Base-by-base conservation (phyloP, 257 asterid species). In the Henckelia pumila region DNA sequence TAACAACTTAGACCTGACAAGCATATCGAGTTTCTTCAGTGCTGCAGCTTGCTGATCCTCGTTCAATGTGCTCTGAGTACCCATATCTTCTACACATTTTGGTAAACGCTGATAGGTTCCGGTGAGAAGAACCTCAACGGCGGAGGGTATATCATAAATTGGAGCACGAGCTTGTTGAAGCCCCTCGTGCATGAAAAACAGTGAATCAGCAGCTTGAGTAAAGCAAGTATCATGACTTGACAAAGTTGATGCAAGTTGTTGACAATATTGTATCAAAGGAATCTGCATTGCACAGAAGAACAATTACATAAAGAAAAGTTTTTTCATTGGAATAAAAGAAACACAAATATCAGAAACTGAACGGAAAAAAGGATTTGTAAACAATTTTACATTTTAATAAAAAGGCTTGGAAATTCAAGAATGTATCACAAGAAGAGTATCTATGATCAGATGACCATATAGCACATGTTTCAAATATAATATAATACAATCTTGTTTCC, bases 141-240 rank as follows among this genome's bases (percentile, higher is more conserved):
- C 96, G 66, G 98, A 91, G 32, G 99, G 98, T 67, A 94, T 95
- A 81, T 94, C 99, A 78, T 91, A 91, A 64, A 87, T 84, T 30
- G 99, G 99, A 50, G 99, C 99, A 56, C 99, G 96, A 76, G 98
- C 98, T 81, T 91, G 96, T 71, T 94, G 99, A 71, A 94, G 84
- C 72, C 96, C 96, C 80, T 94, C 99, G 50, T 94, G 99, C 98
- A 89, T 89, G 81, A 94, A 94, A 84, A 91, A 94, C 95, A 94
- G 78, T 26, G 98, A 91, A 79, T 94, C 98, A 50, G 99, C 97
- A 69, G 99, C 93, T 87, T 94, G 99, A 70, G 92, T 83, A 81
- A 94, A 94, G 72, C 98, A 94, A 65, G 97, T 89, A 24, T 91
- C 98, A 68, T 94, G 99, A 80, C 95, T 91, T 67, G 97, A 89